Evolutionary conservation across 2,329 filamentous ascomycete genomes (phyloP), one percentile per base, ranked within the genome.

Genomic region (Fusarium mundagurra): DNA sequence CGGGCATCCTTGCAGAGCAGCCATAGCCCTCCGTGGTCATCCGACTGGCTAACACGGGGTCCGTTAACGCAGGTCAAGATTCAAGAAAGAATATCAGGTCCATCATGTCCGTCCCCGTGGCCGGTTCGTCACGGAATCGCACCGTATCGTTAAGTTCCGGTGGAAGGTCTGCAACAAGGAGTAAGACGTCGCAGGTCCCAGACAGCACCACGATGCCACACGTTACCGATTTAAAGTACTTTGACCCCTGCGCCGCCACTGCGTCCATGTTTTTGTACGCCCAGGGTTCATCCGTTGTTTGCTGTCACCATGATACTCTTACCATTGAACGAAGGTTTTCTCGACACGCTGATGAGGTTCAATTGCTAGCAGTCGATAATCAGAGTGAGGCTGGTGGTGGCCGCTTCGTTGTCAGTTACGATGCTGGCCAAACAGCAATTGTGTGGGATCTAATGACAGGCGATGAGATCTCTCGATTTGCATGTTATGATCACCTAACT

Each of bases 361-460:
- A 92, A 63, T 88, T 98, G 79, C 90, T 99, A 62, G 92, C 92
- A 2, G 95, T 97, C 61, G 96, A 99, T 82, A 98, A 95, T 80
- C 91, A 94, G 64, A 98, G 95, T 82, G 95, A 98, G 76, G 86
- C 91, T 69, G 95, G 95, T 7, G 92, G 92, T 2, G 96, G 96
- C 34, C 89, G 95, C 72, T 85, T 97, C 69, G 95, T 97, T 6
- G 94, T 98, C 71, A 98, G 95, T 84, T 98, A 98, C 79, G 96
- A 99, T 86, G 90, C 90, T 24, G 92, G 94, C 43, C 94, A 96
- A 82, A 98, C 94, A 2, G 94, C 95, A 8, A 98, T 98, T 80
- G 94, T 98, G 13, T 99, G 96, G 96, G 96, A 99, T 83, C 88
- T 98, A 69, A 91, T 97, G 85, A 97, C 94, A 0, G 96, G 96